A percentile compares a stretch with the other conserved stretches of the same genome.
Conservation (phyloP, 352 stramenopile species). For the Pythium volutum region DNA sequence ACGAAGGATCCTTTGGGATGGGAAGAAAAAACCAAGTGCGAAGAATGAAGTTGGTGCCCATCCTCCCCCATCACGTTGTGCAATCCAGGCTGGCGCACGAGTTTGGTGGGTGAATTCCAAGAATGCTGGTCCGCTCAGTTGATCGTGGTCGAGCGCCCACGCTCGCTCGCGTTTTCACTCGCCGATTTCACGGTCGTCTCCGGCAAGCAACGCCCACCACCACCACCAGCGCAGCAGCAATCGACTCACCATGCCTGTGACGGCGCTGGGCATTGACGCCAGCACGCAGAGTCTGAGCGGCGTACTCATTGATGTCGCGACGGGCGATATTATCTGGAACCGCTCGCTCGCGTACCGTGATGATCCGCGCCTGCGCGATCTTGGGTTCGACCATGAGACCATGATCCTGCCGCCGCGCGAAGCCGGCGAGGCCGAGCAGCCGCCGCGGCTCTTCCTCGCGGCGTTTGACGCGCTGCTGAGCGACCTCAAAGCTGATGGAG, state of each 20-base stretch:
- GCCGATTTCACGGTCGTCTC: too few relatives aligned
- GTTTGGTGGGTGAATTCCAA: too few relatives aligned
- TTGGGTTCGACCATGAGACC: not conserved
- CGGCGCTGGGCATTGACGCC: slow-evolving; percentile 1
- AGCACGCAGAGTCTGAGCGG: slow-evolving; percentile 6
- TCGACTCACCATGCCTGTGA: not conserved
- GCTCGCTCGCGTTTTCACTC: too few relatives aligned
- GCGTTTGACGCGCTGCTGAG: not conserved
- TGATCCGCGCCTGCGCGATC: not conserved
- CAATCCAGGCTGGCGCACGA: too few relatives aligned
- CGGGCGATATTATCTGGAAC: not conserved
- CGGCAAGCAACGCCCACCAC: too few relatives aligned
- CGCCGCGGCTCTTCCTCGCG: slow-evolving; percentile 1
- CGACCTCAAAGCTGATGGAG: not conserved
- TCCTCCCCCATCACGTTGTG: too few relatives aligned
- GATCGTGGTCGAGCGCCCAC: too few relatives aligned
- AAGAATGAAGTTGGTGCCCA: too few relatives aligned
- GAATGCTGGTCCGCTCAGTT: too few relatives aligned
- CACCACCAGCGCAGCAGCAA: too few relatives aligned
- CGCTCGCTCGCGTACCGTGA: slow-evolving; percentile 5
- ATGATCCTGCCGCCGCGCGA: slow-evolving; percentile 4
- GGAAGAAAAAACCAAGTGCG: too few relatives aligned
- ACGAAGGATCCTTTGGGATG: too few relatives aligned
- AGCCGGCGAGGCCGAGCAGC: slow-evolving; percentile 1
- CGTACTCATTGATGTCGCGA: not conserved